Percentiles rank a stretch among this genome's conserved stretches.
Evolutionary conservation across 1,284 basidiomycete genomes (phyloP).

Genomic region (Ganoderma sinense): DNA sequence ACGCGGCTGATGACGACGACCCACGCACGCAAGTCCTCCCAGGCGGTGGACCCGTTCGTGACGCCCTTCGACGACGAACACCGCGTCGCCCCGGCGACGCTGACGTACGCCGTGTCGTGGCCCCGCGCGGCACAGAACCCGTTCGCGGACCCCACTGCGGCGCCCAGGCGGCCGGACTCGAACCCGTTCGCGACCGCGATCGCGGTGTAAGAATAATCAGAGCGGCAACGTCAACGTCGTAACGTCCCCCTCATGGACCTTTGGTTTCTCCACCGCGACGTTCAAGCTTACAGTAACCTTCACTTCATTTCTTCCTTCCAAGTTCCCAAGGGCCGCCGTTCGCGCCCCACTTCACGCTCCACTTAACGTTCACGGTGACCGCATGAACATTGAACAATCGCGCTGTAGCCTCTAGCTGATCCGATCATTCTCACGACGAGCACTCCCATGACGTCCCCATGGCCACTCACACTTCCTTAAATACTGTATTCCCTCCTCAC

Average conservation of each 20-base stretch:
- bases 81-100: conserved; percentile 20
- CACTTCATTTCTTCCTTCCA: background rate
- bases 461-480: background rate
- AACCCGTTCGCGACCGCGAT: conserved; percentile 36
- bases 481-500: conserved; percentile 1
- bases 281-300: background rate
- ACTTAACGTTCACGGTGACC: background rate
- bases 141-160: conserved; percentile 1
- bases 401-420: conserved; percentile 22
- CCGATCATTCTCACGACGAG: background rate
- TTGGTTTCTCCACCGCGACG: background rate
- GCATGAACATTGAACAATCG: background rate
- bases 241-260: background rate
- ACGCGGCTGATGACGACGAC: conserved; percentile 56
- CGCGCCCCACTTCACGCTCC: background rate
- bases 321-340: background rate
- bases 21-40: conserved; percentile 50
- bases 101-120: conserved; percentile 9
- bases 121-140: conserved; percentile 13
- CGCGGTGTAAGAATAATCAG: conserved; percentile 25
- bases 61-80: conserved; percentile 81
- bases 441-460: background rate
- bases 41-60: conserved; percentile 63
- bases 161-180: conserved; percentile 16
- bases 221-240: background rate